Base-by-base conservation (phyloP, 2,329 filamentous ascomycete genomes). In the Pezizomycotina sp. region DNA sequence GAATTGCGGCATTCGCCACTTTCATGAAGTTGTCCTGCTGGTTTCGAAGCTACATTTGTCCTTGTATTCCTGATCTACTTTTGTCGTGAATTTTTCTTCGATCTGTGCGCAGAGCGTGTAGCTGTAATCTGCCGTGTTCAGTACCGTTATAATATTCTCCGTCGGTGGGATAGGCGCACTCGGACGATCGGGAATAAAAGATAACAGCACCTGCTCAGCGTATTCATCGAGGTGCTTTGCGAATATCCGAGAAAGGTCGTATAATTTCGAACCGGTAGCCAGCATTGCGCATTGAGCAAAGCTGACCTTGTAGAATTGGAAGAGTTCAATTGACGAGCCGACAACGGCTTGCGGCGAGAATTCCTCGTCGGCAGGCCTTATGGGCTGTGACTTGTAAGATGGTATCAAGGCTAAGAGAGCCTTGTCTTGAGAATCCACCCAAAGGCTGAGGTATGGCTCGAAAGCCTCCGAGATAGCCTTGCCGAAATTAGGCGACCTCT, bases 91-190 rank as follows among this genome's bases (percentile, higher is more conserved):
- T 56, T 80, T 92, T 51, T 95, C 84, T 55, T 95, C 86, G 1
- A 98, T 66, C 54, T 95, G 86, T 30, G 75, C 83, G 31, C 83
- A 89, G 19, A 92, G 95, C 16, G 72, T 73, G 53, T 93, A 86
- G 69, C 89, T 98, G 56, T 95, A 98, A 53, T 98, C 89, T 1
- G 89, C 86, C 1, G 89, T 95, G 55, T 98, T 98, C 30, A 98
- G 64, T 1, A 95, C 83, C 3, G 92, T 62, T 9, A 93, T 69
- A 3, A 79, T 69, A 45, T 92, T 78, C 50, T 92, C 74, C 2
- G 89, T 52, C 3, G 64, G 58, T 2, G 69, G 62, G 0, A 40
- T 35, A 3, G 25, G 26, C 16, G 16, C 32, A 30, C 22, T 46
- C 34, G 32, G 36, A 16, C 20, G 45, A 32, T 44, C 41, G 1